These are phyloP conservation scores for Alternaria hordeiaustralica DNA, from an alignment of 2,329 filamentous ascomycete genomes.

Conservation along the genomic window DNA sequence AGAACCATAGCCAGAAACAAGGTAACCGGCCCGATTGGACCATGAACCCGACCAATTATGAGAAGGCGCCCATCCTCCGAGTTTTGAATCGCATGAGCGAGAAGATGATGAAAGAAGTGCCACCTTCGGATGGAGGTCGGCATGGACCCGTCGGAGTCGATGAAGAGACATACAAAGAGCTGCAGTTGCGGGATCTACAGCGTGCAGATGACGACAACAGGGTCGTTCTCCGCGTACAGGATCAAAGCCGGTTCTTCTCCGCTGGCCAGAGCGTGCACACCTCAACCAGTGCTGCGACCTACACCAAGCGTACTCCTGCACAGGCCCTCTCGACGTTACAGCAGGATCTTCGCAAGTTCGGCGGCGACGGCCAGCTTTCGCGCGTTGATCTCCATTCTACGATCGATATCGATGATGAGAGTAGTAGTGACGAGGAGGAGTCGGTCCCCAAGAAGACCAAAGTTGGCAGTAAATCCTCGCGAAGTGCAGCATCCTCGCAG, in stretches of 20 bases:
- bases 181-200: constrained; percentile 80
- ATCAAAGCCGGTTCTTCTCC: constrained; percentile 84
- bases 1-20: constrained; percentile 84
- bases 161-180: constrained; percentile 74
- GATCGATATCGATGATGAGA: constrained; percentile 73
- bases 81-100: constrained; percentile 90
- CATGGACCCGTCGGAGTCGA: constrained; percentile 71
- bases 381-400: constrained; percentile 64
- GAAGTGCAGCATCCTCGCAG: constrained; percentile 69
- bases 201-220: constrained; percentile 76
- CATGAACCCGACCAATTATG: constrained; percentile 77
- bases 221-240: constrained; percentile 84
- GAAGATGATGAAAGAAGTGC: constrained; percentile 89
- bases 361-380: constrained; percentile 39
- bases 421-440: constrained; percentile 62
- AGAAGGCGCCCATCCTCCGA: constrained; percentile 86
- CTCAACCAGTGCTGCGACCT: constrained; percentile 61
- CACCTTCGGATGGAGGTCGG: constrained; percentile 75
- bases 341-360: constrained; percentile 63
- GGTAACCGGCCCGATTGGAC: constrained; percentile 90
- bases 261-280: constrained; percentile 52
- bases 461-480: constrained; percentile 73
- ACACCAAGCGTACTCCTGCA: constrained; percentile 72
- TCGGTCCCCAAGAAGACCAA: constrained; percentile 64
- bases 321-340: constrained; percentile 71